phyloP scores from a whole-genome alignment of 768 basidiomycete genomes.

The Scleroderma bovista region DNA sequence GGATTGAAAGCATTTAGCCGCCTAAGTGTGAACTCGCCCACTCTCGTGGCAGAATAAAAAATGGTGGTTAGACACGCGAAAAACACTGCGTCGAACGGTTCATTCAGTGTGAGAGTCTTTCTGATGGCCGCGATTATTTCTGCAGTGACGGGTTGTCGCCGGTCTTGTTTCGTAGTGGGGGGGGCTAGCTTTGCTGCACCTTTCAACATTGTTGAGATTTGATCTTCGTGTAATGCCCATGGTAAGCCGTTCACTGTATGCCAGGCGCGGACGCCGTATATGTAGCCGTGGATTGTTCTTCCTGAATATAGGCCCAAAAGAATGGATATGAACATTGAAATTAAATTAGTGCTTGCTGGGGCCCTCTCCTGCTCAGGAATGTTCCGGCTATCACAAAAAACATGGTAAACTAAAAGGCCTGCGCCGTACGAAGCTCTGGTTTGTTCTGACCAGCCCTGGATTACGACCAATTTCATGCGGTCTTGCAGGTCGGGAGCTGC shows the following conservation, averaged over 20 bases:
- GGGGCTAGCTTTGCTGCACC: background rate
- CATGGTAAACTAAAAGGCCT: constrained; percentile 35
- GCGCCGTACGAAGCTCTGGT: constrained; percentile 33
- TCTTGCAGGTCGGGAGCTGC: background rate
- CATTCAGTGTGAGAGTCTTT: background rate
- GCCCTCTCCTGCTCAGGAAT: constrained; percentile 9
- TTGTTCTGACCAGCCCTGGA: constrained; percentile 20
- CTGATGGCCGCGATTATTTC: background rate
- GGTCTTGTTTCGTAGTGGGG: constrained; percentile 25
- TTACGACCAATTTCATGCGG: background rate
- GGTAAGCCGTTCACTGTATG: constrained; percentile 16
- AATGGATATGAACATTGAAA: background rate
- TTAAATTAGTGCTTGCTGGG: background rate
- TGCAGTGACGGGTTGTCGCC: background rate
- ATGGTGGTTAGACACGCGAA: constrained; percentile 15
- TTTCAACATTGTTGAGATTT: constrained; percentile 27
- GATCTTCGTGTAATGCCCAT: constrained; percentile 9
- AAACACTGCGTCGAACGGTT: constrained; percentile 2
- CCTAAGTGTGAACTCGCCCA: constrained; percentile 19
- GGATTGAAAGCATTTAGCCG: constrained; percentile 11
- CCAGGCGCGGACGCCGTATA: constrained; percentile 10
- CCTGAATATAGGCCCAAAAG: constrained; percentile 2
- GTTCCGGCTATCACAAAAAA: constrained; percentile 33
- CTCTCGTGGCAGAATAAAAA: constrained; percentile 11
- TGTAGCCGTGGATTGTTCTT: constrained; percentile 5